Evolutionary conservation across 2,329 filamentous ascomycete genomes (phyloP).

Genomic region (Trichoderma cornu-damae): DNA sequence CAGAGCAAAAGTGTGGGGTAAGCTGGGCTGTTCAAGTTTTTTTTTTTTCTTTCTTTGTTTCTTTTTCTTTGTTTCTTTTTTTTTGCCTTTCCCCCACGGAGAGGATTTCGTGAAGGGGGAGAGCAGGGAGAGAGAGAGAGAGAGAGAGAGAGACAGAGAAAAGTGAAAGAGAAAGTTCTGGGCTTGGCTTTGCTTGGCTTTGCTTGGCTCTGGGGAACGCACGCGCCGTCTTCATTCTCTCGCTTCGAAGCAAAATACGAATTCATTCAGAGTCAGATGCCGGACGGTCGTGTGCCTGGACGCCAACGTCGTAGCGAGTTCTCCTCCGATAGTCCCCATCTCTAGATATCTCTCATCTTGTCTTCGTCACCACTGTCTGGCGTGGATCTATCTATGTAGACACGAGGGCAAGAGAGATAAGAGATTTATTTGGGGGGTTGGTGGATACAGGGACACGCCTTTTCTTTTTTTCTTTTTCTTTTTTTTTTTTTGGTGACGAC

Average conservation of each 20-base stretch:
- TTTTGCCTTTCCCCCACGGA: constrained; percentile 4
- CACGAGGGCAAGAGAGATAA: constrained; percentile 2
- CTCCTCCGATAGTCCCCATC: background rate
- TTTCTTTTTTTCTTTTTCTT: too few species aligned
- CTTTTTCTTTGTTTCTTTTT: background rate
- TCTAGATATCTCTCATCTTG: background rate
- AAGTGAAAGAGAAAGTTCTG: background rate
- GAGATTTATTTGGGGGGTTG: constrained; percentile 14
- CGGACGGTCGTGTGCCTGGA: background rate
- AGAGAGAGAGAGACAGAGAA: too few species aligned
- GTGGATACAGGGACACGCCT: constrained; percentile 5
- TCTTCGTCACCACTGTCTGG: background rate
- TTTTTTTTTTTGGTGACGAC: background rate
- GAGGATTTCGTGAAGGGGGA: constrained; percentile 3
- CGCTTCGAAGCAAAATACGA: background rate
- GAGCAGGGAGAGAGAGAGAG: too few species aligned
- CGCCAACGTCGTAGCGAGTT: background rate
- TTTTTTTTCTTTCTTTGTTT: background rate
- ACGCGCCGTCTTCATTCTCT: background rate
- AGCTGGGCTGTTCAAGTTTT: background rate
- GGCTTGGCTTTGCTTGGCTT: background rate
- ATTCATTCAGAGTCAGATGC: background rate
- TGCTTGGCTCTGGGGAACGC: background rate
- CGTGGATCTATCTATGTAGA: constrained; percentile 15
- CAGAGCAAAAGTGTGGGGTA: constrained; percentile 14